These are phyloP conservation scores for Ramularia collo-cygni DNA, from an alignment of 2,329 filamentous ascomycete genomes.

Conservation along the genomic window DNA sequence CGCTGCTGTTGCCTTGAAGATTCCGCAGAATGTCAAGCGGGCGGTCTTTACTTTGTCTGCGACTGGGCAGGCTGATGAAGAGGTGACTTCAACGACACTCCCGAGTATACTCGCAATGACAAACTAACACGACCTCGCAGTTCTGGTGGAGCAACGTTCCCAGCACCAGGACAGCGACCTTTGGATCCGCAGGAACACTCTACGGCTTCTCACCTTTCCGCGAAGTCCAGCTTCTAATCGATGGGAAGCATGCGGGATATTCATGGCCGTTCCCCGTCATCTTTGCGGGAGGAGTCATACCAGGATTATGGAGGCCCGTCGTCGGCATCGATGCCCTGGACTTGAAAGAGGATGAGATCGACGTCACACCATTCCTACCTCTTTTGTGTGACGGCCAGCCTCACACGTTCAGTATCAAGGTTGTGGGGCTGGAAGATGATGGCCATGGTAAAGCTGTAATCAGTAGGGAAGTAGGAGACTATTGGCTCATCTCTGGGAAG, in stretches of 20 bases:
- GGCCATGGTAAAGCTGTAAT: constrained; percentile 43
- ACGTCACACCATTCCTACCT: constrained; percentile 70
- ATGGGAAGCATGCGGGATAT: constrained; percentile 65
- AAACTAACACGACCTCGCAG: no score
- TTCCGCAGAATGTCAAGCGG: constrained; percentile 60
- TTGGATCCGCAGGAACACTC: constrained; percentile 47
- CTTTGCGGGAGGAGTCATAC: constrained; percentile 74
- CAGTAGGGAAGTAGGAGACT: constrained; percentile 52
- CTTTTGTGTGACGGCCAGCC: constrained; percentile 57
- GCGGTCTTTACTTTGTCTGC: constrained; percentile 72
- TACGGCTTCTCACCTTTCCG: constrained; percentile 67
- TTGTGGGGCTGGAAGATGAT: constrained; percentile 58
- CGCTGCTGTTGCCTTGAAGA: constrained; percentile 51
- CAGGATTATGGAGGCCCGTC: constrained; percentile 69
- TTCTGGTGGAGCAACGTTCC: constrained; percentile 82
- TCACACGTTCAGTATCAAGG: constrained; percentile 62
- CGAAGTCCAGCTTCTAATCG: constrained; percentile 70
- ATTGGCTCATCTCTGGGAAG: constrained; percentile 73
- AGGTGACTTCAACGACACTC: constrained; percentile 32
- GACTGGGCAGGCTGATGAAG: constrained; percentile 67
- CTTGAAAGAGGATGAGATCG: constrained; percentile 71
- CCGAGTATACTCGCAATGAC: not conserved
- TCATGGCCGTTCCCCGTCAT: constrained; percentile 77
- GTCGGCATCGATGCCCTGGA: constrained; percentile 76
- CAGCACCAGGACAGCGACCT: constrained; percentile 53